Conservation (phyloP, 129 eudicot species). For the Escallonia rubra region DNA sequence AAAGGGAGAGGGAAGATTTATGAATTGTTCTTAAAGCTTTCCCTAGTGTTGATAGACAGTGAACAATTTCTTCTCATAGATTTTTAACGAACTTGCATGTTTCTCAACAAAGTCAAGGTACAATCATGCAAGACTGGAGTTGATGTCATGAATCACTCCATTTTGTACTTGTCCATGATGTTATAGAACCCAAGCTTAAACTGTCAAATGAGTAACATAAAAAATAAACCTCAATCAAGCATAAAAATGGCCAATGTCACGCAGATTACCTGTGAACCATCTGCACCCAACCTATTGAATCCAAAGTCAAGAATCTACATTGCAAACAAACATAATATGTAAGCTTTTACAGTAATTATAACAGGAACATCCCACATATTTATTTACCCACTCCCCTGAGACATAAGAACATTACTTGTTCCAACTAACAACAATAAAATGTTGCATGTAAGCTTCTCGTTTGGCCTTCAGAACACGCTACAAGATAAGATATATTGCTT, state of each 20-base stretch:
- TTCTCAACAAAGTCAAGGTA: too few relatives aligned
- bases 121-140: too few relatives aligned
- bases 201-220: background rate
- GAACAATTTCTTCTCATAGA: too few relatives aligned
- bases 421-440: background rate
- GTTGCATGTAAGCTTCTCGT: too few relatives aligned
- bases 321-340: conserved; percentile 15
- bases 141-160: too few relatives aligned
- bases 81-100: too few relatives aligned
- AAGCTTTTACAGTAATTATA: background rate
- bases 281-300: conserved; percentile 93
- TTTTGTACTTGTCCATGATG: background rate
- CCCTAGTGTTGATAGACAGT: too few relatives aligned
- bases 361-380: background rate
- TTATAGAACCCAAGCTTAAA: background rate
- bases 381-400: background rate
- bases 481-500: too few relatives aligned
- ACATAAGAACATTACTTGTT: background rate
- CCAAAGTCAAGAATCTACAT: conserved; percentile 92
- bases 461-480: too few relatives aligned
- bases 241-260: conserved; percentile 5
- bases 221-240: background rate
- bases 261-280: conserved; percentile 60
- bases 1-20: too few relatives aligned
- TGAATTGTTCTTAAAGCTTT: too few relatives aligned